Conservation (phyloP, 106 monocot species). For the Dendrobium chrysotoxum region DNA sequence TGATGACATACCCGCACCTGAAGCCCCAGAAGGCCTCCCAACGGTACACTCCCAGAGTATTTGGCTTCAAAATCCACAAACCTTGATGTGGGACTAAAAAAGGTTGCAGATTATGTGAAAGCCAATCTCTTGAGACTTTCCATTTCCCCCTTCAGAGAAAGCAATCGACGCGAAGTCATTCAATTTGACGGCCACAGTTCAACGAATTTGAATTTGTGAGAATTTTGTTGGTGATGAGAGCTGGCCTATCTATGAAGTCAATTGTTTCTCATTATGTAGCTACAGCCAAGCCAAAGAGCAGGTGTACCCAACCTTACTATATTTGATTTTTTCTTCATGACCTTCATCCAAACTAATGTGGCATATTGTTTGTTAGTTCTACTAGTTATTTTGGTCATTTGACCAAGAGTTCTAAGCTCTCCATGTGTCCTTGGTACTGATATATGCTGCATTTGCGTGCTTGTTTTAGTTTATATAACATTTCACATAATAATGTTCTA, state of each 20-base stretch:
- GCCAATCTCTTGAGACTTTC: too few relatives aligned
- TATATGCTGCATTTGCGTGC: neutral
- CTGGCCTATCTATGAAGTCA: too few relatives aligned
- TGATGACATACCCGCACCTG: conserved; percentile 64
- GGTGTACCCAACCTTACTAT: too few relatives aligned
- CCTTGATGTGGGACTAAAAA: conserved; percentile 13
- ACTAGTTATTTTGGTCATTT: neutral
- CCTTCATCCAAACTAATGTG: neutral
- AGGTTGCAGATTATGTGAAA: too few relatives aligned
- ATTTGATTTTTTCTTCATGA: neutral
- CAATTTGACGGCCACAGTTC: too few relatives aligned
- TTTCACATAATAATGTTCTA: neutral
- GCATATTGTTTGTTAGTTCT: neutral
- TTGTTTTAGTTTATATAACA: neutral
- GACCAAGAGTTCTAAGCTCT: neutral
- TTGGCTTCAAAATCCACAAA: conserved; percentile 76
- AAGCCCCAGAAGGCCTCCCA: conserved; percentile 71
- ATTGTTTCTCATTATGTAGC: neutral
- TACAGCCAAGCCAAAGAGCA: neutral
- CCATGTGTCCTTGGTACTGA: neutral
- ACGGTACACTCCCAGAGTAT: conserved; percentile 59
- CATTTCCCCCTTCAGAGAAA: too few relatives aligned
- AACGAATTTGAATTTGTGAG: too few relatives aligned
- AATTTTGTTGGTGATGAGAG: too few relatives aligned
- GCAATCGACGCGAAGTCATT: too few relatives aligned